Conservation (phyloP, 768 basidiomycete species). For the Termitomyces eurrhizus region DNA sequence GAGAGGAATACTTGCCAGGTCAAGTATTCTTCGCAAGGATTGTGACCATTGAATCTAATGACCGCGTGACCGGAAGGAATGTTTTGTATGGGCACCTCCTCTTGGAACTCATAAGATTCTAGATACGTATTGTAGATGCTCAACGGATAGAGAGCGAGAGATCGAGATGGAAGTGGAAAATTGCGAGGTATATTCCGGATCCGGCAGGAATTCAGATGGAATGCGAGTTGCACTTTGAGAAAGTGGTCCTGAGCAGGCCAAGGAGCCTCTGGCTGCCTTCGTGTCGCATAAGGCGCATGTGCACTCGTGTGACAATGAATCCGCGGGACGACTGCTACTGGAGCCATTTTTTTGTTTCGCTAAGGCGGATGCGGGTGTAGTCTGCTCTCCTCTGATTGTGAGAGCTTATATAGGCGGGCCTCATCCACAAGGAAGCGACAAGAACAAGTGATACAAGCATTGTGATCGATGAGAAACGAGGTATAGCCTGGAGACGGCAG, state of each 20-base stretch:
- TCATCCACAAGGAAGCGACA: conserved; percentile 10
- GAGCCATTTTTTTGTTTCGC: conserved; percentile 5
- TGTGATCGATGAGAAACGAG: conserved; percentile 13
- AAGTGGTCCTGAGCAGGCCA: conserved; percentile 13
- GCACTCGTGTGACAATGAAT: conserved; percentile 3
- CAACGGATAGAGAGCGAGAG: conserved; percentile 18
- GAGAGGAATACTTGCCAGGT: conserved; percentile 30
- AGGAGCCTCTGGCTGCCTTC: conserved; percentile 5
- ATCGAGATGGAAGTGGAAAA: conserved; percentile 31
- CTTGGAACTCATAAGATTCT: conserved; percentile 33
- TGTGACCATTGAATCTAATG: conserved; percentile 24
- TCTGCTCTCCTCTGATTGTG: neutral
- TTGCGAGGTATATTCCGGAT: conserved; percentile 29
- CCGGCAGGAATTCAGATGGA: conserved; percentile 25
- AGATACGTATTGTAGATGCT: conserved; percentile 22
- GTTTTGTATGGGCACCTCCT: conserved; percentile 20
- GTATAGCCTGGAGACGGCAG: conserved; percentile 13
- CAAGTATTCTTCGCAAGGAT: conserved; percentile 17
- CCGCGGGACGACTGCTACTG: conserved; percentile 3
- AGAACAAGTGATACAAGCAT: conserved; percentile 14
- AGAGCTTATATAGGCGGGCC: conserved; percentile 11
- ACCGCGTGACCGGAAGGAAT: conserved; percentile 20
- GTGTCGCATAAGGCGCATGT: conserved; percentile 5
- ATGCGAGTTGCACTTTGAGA: conserved; percentile 25
- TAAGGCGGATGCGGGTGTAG: neutral